phyloP scores from a whole-genome alignment of 176 grass and related monocot species.

The Phragmites australis region DNA sequence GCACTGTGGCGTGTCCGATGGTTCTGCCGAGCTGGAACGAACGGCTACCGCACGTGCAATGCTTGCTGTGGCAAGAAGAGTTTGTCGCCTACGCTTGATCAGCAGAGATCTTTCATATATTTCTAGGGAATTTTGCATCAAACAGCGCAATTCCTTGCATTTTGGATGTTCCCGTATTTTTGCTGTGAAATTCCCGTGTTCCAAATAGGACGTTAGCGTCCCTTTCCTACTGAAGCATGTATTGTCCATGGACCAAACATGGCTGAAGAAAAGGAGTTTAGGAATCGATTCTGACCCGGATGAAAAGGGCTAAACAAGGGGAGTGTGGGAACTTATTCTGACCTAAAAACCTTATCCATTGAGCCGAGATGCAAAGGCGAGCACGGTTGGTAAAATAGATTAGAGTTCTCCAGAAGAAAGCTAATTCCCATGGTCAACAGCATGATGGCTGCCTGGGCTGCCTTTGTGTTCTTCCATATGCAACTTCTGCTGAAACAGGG shows the following conservation, averaged over 20 bases:
- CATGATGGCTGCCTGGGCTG: slow-evolving; percentile 24
- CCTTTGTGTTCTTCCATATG: background rate
- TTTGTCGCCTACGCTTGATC: slow-evolving; percentile 22
- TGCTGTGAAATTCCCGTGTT: background rate
- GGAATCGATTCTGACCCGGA: background rate
- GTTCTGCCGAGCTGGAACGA: slow-evolving; percentile 32
- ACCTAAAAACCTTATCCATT: slow-evolving; percentile 33
- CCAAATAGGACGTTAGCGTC: background rate
- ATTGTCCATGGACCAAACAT: background rate
- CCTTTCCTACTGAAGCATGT: background rate
- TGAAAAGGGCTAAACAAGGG: slow-evolving; percentile 16
- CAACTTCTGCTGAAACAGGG: slow-evolving; percentile 14
- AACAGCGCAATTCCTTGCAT: background rate
- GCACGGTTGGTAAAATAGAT: slow-evolving; percentile 38
- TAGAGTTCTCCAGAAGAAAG: slow-evolving; percentile 41
- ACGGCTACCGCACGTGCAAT: slow-evolving; percentile 30
- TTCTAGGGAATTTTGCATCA: background rate
- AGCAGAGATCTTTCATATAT: background rate
- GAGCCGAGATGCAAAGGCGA: slow-evolving; percentile 36
- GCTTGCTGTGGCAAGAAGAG: slow-evolving; percentile 2
- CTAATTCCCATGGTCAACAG: slow-evolving; percentile 36
- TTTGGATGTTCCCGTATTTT: background rate
- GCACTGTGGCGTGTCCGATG: slow-evolving; percentile 23
- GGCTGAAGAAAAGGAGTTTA: background rate
- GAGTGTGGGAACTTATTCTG: slow-evolving; percentile 27